Evolutionary conservation across 192 early-diverging fungal genomes (phyloP), one percentile per base, ranked within the genome.

Genomic region (Lobosporangium transversale): DNA sequence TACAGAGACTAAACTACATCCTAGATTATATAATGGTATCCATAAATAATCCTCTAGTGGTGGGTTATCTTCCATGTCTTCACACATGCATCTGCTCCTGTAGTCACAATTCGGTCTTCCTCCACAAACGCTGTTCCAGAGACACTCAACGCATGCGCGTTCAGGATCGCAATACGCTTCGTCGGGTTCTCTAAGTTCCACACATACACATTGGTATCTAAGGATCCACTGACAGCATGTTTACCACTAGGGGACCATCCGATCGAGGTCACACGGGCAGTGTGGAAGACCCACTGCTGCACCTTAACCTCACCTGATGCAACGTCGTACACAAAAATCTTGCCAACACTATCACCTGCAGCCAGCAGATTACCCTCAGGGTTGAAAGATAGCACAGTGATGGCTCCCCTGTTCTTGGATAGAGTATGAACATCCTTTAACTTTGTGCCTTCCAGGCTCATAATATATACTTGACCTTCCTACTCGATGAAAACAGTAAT

Each of bases 151-250:
- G 89, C 76, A 56, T 99, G 97, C 4, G 96, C 95, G 31, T 90
- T 86, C 56, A 70, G 69, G 59, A 98, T 91, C 11, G 83, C 58
- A 27, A 94, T 86, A 65, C 88, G 87, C 67, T 92, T 93, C 68
- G 86, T 84, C 24, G 94, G 93, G 50, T 88, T 87, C 55, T 93
- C 90, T 7, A 88, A 82, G 69, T 86, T 92, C 96, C 96, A 99
- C 5, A 98, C 85, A 78, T 92, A 94, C 32, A 98, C 88, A 79
- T 94, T 89, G 53, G 94, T 94, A 79, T 99, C 97, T 30, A 97
- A 83, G 29, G 91, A 89, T 18, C 89, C 90, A 40, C 91, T 93
- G 1, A 89, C 96, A 2, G 90, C 89, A 70, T 91, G 90, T 21
- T 68, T 35, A 2, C 91, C 88, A 75, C 92, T 90, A 1, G 88